Evolutionary conservation across 129 eudicot species (phyloP).

Genomic region (Lonicera japonica): DNA sequence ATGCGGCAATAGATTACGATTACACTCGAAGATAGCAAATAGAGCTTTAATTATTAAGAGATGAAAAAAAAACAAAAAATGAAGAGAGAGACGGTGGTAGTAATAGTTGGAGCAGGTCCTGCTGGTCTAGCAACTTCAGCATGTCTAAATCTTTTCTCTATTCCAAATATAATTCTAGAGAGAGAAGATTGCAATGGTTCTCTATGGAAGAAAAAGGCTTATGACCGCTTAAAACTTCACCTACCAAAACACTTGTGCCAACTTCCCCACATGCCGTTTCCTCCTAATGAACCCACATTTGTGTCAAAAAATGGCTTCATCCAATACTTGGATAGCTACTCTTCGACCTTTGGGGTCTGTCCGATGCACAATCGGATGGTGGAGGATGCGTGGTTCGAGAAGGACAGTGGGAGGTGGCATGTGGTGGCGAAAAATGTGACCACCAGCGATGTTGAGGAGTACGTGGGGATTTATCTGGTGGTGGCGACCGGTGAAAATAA

Average conservation of each 20-base stretch:
- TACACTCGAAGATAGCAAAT: no score
- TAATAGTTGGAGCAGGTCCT: slow-evolving; percentile 65
- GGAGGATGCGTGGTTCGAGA: slow-evolving; percentile 32
- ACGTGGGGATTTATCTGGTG: slow-evolving; percentile 34
- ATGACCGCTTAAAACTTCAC: slow-evolving; percentile 54
- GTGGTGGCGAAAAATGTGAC: slow-evolving; percentile 19
- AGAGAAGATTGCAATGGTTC: slow-evolving; percentile 52
- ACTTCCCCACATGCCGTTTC: slow-evolving; percentile 46
- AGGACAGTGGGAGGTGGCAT: slow-evolving; percentile 22
- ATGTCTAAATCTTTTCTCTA: slow-evolving; percentile 36
- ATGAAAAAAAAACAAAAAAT: background rate
- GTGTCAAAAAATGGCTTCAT: slow-evolving; percentile 41
- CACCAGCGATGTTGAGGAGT: slow-evolving; percentile 20
- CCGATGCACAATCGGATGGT: slow-evolving; percentile 33
- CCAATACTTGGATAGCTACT: slow-evolving; percentile 39
- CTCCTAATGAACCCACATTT: slow-evolving; percentile 33
- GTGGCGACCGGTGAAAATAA: slow-evolving; percentile 69
- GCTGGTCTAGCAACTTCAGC: slow-evolving; percentile 54
- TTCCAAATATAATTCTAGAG: slow-evolving; percentile 42
- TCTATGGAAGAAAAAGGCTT: slow-evolving; percentile 49
- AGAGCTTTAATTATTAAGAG: no score
- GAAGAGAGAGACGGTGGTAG: slow-evolving; percentile 34
- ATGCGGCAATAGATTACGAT: no score
- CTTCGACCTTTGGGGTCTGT: slow-evolving; percentile 12
- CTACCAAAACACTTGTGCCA: slow-evolving; percentile 42